Evolutionary conservation across 495 filamentous ascomycete species (phyloP), one percentile per base, ranked within the genome.

Genomic region (Neurospora hispaniola): DNA sequence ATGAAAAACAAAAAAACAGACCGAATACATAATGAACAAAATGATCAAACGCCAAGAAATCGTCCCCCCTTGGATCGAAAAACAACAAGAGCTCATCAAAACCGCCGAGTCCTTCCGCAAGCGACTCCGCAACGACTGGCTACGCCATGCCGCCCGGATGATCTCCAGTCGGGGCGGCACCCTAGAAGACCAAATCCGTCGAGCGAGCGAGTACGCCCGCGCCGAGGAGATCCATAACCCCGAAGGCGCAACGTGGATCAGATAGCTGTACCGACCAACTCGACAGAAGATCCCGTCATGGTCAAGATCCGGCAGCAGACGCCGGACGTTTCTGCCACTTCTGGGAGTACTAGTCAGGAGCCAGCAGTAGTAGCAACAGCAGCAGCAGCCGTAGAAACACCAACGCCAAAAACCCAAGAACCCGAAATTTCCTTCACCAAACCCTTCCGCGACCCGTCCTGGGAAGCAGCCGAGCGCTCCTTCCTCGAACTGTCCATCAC

Each of bases 11-110:
- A n/a, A n/a, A n/a, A n/a, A n/a, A n/a, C 46, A 81, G 79, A 98
- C 96, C 0, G 95, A 97, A 81, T 98, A 97, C 79, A 93, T 98
- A 76, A 91, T 99, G 90, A 99, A 99, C 80, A 97, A 96, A 82
- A 98, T 98, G 79, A 98, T 99, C 74, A 91, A 98, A 82, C 91
- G 92, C 71, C 96, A 99, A 80, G 96, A 92, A 11, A 89, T 93
- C 62, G 89, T 91, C 4, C 91, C 91, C 0, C 91, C 91, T 0
- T 94, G 91, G 96, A 98, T 99, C 69, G 96, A 98, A 80, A 98
- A 98, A 79, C 96, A 99, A 80, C 96, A 98, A 80, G 94, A 98
- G 76, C 84, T 99, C 9, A 85, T 90, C 6, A 88, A 86, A 71
- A 88, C 92, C 14, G 85, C 90, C 8, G 86, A 84, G 59, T 83